These are phyloP conservation scores for Coniella lustricola DNA, from an alignment of 2,329 filamentous ascomycete species.

Conservation along the genomic window DNA sequence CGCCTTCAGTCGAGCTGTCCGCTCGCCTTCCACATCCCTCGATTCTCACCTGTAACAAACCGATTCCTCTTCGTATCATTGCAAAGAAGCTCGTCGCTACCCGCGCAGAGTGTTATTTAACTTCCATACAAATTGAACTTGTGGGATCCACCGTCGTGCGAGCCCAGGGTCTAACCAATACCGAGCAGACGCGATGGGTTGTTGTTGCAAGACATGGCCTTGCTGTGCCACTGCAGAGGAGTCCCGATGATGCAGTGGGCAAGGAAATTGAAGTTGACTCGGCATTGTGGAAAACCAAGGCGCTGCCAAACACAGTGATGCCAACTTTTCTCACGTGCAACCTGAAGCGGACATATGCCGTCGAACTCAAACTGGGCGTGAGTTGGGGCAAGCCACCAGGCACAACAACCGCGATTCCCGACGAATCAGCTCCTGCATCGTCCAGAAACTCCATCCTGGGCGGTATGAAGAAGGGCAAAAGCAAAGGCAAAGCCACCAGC, in stretches of 20 bases:
- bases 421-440: slow-evolving; percentile 15
- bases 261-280: slow-evolving; percentile 65
- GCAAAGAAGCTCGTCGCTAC: slow-evolving; percentile 68
- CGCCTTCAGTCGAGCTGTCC: slow-evolving; percentile 67
- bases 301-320: slow-evolving; percentile 77
- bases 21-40: slow-evolving; percentile 80
- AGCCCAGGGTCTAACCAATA: slow-evolving; percentile 66
- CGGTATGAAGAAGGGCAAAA: slow-evolving; percentile 23
- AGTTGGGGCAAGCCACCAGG: slow-evolving; percentile 57
- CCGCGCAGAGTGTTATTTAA: slow-evolving; percentile 64
- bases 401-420: slow-evolving; percentile 8
- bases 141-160: slow-evolving; percentile 73
- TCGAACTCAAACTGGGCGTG: slow-evolving; percentile 75
- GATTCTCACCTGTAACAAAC: slow-evolving; percentile 82
- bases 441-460: slow-evolving; percentile 2
- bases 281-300: slow-evolving; percentile 62
- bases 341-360: slow-evolving; percentile 69
- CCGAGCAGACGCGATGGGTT: slow-evolving; percentile 68
- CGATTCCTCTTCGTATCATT: slow-evolving; percentile 72
- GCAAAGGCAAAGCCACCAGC: slow-evolving; percentile 25
- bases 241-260: slow-evolving; percentile 48
- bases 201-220: slow-evolving; percentile 67
- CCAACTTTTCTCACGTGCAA: slow-evolving; percentile 89
- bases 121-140: slow-evolving; percentile 74
- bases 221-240: slow-evolving; percentile 58